Conservation (phyloP, 2,329 filamentous ascomycete species). For the Alternaria sp. region DNA sequence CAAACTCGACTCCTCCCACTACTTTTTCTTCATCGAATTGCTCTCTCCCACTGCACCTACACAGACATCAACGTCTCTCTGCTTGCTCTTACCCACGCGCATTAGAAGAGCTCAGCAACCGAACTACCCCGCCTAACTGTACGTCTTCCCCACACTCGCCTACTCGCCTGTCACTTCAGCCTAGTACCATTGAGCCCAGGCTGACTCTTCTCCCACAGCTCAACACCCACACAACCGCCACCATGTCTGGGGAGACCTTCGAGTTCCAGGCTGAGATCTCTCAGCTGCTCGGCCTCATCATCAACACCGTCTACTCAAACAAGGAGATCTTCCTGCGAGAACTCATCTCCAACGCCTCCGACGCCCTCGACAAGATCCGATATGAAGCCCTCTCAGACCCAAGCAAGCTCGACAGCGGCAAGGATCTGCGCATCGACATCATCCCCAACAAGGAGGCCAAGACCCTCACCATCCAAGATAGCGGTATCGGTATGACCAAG, state of each 20-base stretch:
- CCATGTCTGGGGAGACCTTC: conserved; percentile 91
- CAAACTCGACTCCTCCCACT: conserved; percentile 31
- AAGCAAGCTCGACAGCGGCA: conserved; percentile 94
- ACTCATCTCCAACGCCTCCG: conserved; percentile 96
- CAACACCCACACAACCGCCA: conserved; percentile 46
- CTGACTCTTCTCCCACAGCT: conserved; percentile 20
- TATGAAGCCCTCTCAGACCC: conserved; percentile 98
- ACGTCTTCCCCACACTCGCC: conserved; percentile 17
- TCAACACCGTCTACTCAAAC: conserved; percentile 99
- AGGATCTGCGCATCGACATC: conserved; percentile 99
- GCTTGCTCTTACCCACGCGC: conserved; percentile 27
- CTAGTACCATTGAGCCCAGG: conserved; percentile 8
- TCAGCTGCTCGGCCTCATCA: conserved; percentile 99
- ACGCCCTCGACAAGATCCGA: conserved; percentile 99
- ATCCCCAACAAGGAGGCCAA: conserved; percentile 97
- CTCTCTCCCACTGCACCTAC: conserved; percentile 18
- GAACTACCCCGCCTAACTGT: conserved; percentile 27
- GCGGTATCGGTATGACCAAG: conserved; percentile 99
- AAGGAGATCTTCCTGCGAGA: conserved; percentile 99
- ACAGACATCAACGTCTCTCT: conserved; percentile 30
- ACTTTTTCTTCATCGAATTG: conserved; percentile 33
- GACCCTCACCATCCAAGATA: conserved; percentile 96
- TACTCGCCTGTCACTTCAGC: conserved; percentile 11
- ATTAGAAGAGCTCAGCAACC: conserved; percentile 27
- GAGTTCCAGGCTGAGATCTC: conserved; percentile 99